phyloP scores from a whole-genome alignment of 108 stramenopile genomes.

The Skeletonema grethae region DNA sequence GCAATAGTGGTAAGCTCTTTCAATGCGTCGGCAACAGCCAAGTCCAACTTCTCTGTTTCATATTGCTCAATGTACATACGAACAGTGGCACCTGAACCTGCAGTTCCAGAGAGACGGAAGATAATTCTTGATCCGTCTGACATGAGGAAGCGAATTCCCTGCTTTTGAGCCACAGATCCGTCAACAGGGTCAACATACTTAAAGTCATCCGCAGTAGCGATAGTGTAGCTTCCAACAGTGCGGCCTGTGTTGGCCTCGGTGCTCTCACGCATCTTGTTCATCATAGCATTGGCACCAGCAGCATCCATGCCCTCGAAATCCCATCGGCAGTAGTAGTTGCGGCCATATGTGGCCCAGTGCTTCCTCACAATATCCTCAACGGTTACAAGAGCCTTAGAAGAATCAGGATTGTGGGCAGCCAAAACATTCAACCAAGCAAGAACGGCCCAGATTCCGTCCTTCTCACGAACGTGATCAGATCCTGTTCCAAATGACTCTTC shows the following conservation, averaged over 20 bases:
- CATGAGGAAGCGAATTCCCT: constrained; percentile 96
- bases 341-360: constrained; percentile 97
- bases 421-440: constrained; percentile 98
- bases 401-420: constrained; percentile 83
- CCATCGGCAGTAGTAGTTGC: constrained; percentile 99
- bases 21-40: constrained; percentile 79
- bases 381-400: constrained; percentile 83
- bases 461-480: constrained; percentile 98
- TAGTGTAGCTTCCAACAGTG: constrained; percentile 79
- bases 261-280: constrained; percentile 92
- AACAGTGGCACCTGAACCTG: constrained; percentile 98
- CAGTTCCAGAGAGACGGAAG: constrained; percentile 99
- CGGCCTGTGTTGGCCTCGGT: constrained; percentile 70
- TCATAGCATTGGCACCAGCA: constrained; percentile 84
- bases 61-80: constrained; percentile 99
- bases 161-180: constrained; percentile 87
- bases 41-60: constrained; percentile 83
- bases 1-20: constrained; percentile 87
- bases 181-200: constrained; percentile 97
- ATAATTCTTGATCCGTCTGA: constrained; percentile 95
- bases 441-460: constrained; percentile 99
- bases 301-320: constrained; percentile 98
- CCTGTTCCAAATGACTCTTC: constrained; percentile 99
- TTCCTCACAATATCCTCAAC: constrained; percentile 95
- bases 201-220: constrained; percentile 95